Percentiles rank a stretch among this genome's conserved stretches.
phyloP scores from a whole-genome alignment of 2,329 filamentous ascomycete species.

The Pleurostoma richardsiae region DNA sequence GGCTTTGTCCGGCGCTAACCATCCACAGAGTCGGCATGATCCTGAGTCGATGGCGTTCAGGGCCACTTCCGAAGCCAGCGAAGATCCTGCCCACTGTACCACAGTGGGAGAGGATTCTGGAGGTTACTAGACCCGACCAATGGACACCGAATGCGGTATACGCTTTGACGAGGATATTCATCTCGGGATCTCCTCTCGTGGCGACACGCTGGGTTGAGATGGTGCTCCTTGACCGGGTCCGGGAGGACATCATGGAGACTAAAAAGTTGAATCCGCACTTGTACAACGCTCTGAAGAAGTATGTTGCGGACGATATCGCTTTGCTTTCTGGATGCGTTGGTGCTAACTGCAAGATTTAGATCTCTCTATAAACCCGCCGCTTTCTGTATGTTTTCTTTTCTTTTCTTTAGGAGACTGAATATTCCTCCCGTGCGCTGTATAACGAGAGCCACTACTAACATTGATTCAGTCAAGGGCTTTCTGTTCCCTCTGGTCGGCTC shows the following conservation, averaged over 20 bases:
- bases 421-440: too few relatives aligned
- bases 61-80: conserved; percentile 95
- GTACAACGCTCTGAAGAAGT: conserved; percentile 90
- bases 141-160: conserved; percentile 72
- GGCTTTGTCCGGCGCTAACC: too few relatives aligned
- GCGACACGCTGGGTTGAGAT: conserved; percentile 83
- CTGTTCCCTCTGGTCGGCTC: conserved; percentile 83
- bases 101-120: conserved; percentile 84
- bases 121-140: conserved; percentile 52
- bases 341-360: too few relatives aligned
- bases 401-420: too few relatives aligned
- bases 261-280: conserved; percentile 95
- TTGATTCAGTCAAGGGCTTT: conserved; percentile 67
- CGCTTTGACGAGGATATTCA: conserved; percentile 88
- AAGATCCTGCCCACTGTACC: conserved; percentile 92
- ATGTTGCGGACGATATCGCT: too few relatives aligned
- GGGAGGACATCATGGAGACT: conserved; percentile 87
- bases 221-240: conserved; percentile 83
- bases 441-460: too few relatives aligned
- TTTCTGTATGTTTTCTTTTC: conserved; percentile 48
- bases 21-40: conserved; percentile 69
- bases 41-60: conserved; percentile 88
- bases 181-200: conserved; percentile 73
- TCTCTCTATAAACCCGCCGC: conserved; percentile 85
- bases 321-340: too few relatives aligned